These are phyloP conservation scores for Diatrype stigma DNA, from an alignment of 2,329 filamentous ascomycete genomes.

Conservation along the genomic window DNA sequence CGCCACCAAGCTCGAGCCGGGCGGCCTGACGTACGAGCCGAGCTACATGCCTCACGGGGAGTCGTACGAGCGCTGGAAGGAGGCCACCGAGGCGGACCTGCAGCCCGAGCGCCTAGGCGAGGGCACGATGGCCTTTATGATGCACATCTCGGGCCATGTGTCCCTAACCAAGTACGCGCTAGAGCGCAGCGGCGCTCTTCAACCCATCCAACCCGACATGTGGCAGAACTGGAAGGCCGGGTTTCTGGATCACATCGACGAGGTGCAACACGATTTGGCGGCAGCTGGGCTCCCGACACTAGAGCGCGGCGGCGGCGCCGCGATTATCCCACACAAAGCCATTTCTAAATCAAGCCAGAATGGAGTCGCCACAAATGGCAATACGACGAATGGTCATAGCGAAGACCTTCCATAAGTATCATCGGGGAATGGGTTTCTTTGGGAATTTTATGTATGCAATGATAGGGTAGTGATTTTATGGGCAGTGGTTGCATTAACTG, in stretches of 20 bases:
- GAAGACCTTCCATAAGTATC: too few relatives aligned
- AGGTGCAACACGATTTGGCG: constrained; percentile 19
- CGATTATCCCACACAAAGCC: not conserved
- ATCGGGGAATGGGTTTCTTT: too few relatives aligned
- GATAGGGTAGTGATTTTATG: too few relatives aligned
- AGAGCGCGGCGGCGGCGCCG: not conserved
- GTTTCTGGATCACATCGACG: constrained; percentile 23
- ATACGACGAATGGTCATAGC: not conserved
- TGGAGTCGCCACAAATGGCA: not conserved
- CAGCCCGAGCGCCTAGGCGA: constrained; percentile 3
- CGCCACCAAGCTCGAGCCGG: constrained; percentile 16
- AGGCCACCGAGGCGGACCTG: constrained; percentile 14
- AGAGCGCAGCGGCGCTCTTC: constrained; percentile 16
- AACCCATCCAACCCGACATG: constrained; percentile 12
- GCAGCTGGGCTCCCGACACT: constrained; percentile 5
- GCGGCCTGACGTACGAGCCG: constrained; percentile 29
- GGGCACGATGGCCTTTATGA: constrained; percentile 10
- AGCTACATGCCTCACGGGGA: constrained; percentile 34
- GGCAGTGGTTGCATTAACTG: too few relatives aligned
- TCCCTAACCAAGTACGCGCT: constrained; percentile 22
- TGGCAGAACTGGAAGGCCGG: constrained; percentile 22
- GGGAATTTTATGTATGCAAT: too few relatives aligned
- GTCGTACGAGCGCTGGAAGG: constrained; percentile 27
- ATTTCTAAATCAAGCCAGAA: not conserved
- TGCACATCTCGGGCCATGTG: constrained; percentile 14